phyloP scores from a whole-genome alignment of 106 monocot species.

The Phalaenopsis aphrodite region DNA sequence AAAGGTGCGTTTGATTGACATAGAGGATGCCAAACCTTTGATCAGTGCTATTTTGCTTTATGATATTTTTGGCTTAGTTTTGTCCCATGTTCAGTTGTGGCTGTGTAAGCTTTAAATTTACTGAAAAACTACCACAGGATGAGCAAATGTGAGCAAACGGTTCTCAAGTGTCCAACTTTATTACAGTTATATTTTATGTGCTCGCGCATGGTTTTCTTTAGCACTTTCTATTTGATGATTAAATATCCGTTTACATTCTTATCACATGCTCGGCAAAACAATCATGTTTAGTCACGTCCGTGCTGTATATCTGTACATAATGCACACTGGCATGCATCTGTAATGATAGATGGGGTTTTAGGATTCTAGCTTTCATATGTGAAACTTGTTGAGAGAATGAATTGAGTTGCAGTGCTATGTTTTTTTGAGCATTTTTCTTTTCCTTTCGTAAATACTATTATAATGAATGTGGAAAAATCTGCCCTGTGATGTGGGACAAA shows the following conservation, averaged over 20 bases:
- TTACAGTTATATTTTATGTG: neutral
- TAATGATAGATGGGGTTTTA: too few species aligned
- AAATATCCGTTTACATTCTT: neutral
- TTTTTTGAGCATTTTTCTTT: neutral
- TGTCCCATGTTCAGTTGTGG: neutral
- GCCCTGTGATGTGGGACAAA: neutral
- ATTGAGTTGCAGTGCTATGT: neutral
- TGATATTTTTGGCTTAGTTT: neutral
- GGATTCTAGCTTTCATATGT: too few species aligned
- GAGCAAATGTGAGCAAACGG: neutral
- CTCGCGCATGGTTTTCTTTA: neutral
- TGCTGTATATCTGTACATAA: neutral
- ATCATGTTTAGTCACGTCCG: neutral
- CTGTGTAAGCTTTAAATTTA: too few species aligned
- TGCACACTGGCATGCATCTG: neutral
- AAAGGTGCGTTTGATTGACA: conserved; percentile 51
- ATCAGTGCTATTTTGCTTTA: neutral
- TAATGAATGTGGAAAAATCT: neutral
- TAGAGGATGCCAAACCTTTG: neutral
- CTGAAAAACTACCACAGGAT: neutral
- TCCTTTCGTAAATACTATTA: neutral
- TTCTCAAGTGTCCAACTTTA: neutral
- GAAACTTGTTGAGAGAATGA: neutral
- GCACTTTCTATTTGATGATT: neutral
- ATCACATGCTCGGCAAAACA: neutral